Evolutionary conservation across 805 yeast species (phyloP), one percentile per base, ranked within the genome.

Genomic region (Priceomyces melissophilus): DNA sequence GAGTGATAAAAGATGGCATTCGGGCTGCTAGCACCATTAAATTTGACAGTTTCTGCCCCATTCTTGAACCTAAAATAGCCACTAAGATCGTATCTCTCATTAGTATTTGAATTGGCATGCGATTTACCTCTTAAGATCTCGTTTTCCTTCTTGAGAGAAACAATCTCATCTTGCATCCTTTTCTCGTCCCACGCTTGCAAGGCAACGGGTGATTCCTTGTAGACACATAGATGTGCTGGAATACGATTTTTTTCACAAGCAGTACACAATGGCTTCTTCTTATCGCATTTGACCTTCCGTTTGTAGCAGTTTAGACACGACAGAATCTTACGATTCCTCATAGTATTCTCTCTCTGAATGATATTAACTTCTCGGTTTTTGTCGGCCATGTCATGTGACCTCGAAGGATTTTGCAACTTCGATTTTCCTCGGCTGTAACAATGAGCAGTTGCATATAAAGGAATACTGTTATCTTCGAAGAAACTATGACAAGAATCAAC

Each of bases 211-310:
- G 35, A 15, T 16, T 32, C 35, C 17, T 32, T 32, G 23, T 32
- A 32, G 9, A 32, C 25, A 13, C 35, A 32, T n/a, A 32, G 23
- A 13, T 32, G 35, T 17, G 25, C 35, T 15, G 35, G 35, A n/a
- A 32, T 17, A 9, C 35, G 6, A 13, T 32, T 32, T 32, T 16
- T 32, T 14, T 7, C 23, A 17, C 35, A 32, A 12, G 35, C 14
- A 5, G 35, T 32, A 13, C 35, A 32, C 8, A 32, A 14, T 15
- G 35, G 35, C 11, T 32, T 17, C 23, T 13, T 32, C 41, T 60
- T 63, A 41, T 65, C 66, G 45, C 70, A 65, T 37, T 56, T 61
- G 46, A 64, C 56, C 45, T 65, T 65, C 32, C 58, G 51, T 32
- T 53, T 45, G 38, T 61, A 60, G 44, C 70, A 65, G 43, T 52